Percentiles rank a stretch among this genome's conserved stretches.
Evolutionary conservation across 805 yeast genomes (phyloP).

Genomic region (Ogataea nitratoaversa): DNA sequence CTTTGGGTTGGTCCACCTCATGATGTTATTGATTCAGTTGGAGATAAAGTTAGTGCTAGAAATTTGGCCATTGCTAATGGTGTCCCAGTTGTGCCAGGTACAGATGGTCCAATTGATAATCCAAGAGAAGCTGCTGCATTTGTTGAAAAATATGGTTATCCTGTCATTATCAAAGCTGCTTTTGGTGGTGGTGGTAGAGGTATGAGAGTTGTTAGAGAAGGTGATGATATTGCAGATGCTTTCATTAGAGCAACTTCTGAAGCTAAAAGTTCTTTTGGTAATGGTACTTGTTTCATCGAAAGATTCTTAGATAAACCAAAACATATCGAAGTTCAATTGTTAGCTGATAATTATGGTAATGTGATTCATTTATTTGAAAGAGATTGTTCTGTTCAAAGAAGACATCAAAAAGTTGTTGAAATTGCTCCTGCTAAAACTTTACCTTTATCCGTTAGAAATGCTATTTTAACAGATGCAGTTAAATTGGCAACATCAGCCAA

Average conservation of each 20-base stretch:
- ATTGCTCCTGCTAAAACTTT: conserved; percentile 95
- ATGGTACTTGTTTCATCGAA: conserved; percentile 97
- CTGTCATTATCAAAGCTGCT: conserved; percentile 97
- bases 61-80: conserved; percentile 71
- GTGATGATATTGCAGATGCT: conserved; percentile 89
- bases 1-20: conserved; percentile 95
- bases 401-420: conserved; percentile 98
- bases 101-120: conserved; percentile 90
- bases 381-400: conserved; percentile 99
- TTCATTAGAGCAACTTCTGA: conserved; percentile 91
- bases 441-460: conserved; percentile 79
- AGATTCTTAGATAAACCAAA: conserved; percentile 92
- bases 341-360: conserved; percentile 92
- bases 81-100: conserved; percentile 96
- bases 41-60: conserved; percentile 96
- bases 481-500: conserved; percentile 83
- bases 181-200: conserved; percentile 99
- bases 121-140: conserved; percentile 76
- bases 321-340: conserved; percentile 94
- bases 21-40: conserved; percentile 85
- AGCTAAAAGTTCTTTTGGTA: conserved; percentile 94
- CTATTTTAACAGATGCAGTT: conserved; percentile 92
- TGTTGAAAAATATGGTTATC: conserved; percentile 83
- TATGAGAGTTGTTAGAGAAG: conserved; percentile 98
- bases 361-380: conserved; percentile 95